These are phyloP conservation scores for Bruguiera gymnorhiza DNA, from an alignment of 345 rosid species.

Conservation along the genomic window DNA sequence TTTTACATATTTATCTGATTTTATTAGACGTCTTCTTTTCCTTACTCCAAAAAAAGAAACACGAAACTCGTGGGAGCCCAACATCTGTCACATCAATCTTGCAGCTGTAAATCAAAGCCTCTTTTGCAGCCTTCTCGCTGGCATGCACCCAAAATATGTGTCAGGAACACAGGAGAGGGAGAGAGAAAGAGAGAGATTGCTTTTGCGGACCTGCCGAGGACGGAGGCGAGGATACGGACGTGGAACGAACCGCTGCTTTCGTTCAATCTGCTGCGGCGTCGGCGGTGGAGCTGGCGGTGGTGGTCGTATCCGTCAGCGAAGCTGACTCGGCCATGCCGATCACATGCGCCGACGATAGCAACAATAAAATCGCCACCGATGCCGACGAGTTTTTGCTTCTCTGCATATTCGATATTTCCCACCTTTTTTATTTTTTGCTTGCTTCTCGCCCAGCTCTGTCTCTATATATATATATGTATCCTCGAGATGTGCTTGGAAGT, in stretches of 20 bases:
- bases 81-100: constrained; percentile 18
- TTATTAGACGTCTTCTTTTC: too few species aligned
- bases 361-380: neutral
- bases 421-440: neutral
- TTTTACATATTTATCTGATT: too few species aligned
- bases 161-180: neutral
- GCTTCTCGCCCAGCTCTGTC: neutral
- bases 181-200: neutral
- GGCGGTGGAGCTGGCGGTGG: constrained; percentile 22
- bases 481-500: too few species aligned
- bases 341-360: neutral
- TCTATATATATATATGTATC: too few species aligned
- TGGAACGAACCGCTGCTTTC: constrained; percentile 51
- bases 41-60: too few species aligned
- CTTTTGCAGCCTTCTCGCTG: constrained; percentile 81
- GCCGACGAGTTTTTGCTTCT: neutral
- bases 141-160: neutral
- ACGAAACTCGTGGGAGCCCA: too few species aligned
- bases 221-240: constrained; percentile 68
- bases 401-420: neutral
- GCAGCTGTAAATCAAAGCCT: constrained; percentile 68
- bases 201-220: constrained; percentile 59
- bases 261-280: constrained; percentile 18
- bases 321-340: constrained; percentile 39
- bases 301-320: neutral